Evolutionary conservation across 108 stramenopile genomes (phyloP), one percentile per base, ranked within the genome.

Genomic region (Nitzschia putrida): DNA sequence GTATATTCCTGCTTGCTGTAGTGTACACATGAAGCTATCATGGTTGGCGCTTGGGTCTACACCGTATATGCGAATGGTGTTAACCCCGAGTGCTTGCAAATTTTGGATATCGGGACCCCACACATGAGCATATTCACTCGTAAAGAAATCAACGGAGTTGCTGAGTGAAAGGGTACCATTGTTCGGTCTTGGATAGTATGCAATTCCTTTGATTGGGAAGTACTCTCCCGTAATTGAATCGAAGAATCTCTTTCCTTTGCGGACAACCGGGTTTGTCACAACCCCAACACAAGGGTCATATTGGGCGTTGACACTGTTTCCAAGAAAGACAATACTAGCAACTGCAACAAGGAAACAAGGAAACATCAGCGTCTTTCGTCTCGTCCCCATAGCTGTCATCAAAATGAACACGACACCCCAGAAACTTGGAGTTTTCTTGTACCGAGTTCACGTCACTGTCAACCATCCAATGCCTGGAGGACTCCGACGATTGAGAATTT

Each of bases 121-220:
- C 12, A 76, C 21, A 18, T 77, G 12, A 8, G 66, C 44, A 64
- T 69, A 78, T 20, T 70, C 69, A 29, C 80, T 73, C 13, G 76
- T 78, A 45, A 60, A 83, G 22, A 78, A 80, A 49, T 83, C 83
- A 16, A 83, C 55, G 24, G 55, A 60, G 29, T 80, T 77, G 1
- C 50, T n/a, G 7, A 39, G n/a, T 26, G 73, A 37, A 7, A 77
- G 42, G 0, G 43, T 43, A 9, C 83, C 83, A 14, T 25, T 45
- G 57, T 83, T 83, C 13, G 83, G 83, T 2, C 83, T 71, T 20
- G 80, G 80, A 56, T 81, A 78, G 54, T 84, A 81, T 13, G 73
- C 80, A 24, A 84, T 76, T 7, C 83, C 83, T 51, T 73, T 61
- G 49, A 84, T 75, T 0, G 73, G 65, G 53, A 83, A 53, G n/a